These are phyloP conservation scores for Solanum chacoense DNA, from an alignment of 305 asterid species.

Conservation along the genomic window DNA sequence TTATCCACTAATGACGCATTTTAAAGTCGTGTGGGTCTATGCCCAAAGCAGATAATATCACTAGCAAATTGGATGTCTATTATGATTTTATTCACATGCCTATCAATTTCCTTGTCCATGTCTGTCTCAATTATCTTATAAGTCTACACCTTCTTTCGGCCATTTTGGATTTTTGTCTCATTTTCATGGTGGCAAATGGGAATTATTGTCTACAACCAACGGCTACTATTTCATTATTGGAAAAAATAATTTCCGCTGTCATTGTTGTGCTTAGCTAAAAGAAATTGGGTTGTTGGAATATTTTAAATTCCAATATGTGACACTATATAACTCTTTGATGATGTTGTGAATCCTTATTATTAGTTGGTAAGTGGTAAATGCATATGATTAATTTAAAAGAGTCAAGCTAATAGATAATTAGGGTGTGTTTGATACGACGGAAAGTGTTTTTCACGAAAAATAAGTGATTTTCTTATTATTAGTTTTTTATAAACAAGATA, in stretches of 20 bases:
- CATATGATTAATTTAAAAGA: not conserved
- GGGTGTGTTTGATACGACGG: not conserved
- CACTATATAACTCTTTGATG: not conserved
- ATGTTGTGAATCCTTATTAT: not conserved
- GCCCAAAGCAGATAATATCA: not conserved
- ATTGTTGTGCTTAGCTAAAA: not conserved
- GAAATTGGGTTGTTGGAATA: not conserved
- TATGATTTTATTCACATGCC: not conserved
- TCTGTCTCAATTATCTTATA: not conserved
- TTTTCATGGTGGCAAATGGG: slow-evolving; percentile 8
- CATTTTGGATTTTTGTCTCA: slow-evolving; percentile 8
- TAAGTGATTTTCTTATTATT: not conserved
- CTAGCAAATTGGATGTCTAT: not conserved
- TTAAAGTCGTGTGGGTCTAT: not conserved
- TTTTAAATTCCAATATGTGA: not conserved
- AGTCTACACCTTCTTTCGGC: slow-evolving; percentile 15
- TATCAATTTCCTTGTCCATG: slow-evolving; percentile 6
- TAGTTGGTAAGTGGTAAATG: not conserved
- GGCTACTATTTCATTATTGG: not conserved
- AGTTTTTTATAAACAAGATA: too few relatives aligned
- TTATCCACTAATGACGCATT: too few relatives aligned
- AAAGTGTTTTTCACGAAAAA: not conserved
- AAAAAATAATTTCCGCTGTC: not conserved
- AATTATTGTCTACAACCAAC: slow-evolving; percentile 21
- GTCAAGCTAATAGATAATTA: not conserved